These are phyloP conservation scores for Geotrichum reessii DNA, from an alignment of 1,139 yeast species.

Conservation along the genomic window DNA sequence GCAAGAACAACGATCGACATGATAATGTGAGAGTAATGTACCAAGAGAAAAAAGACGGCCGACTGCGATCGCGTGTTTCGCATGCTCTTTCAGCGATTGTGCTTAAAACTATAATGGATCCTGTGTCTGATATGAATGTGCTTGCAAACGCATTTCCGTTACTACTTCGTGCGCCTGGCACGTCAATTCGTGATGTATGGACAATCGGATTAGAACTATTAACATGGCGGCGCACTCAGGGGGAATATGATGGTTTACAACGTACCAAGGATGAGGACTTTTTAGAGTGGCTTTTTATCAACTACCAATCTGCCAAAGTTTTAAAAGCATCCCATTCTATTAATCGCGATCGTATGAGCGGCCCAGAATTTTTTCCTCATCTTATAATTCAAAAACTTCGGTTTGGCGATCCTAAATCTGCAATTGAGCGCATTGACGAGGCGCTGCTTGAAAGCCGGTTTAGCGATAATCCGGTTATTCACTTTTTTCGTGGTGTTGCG, in stretches of 20 bases:
- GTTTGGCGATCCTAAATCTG: slow-evolving; percentile 25
- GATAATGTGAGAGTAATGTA: slow-evolving; percentile 2
- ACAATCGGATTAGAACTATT: slow-evolving; percentile 42
- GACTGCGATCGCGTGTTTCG: neutral
- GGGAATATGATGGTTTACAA: slow-evolving; percentile 16
- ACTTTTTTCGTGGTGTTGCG: slow-evolving; percentile 29
- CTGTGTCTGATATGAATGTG: neutral
- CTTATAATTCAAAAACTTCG: slow-evolving; percentile 25
- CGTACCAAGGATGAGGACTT: slow-evolving; percentile 27
- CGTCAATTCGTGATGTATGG: slow-evolving; percentile 45
- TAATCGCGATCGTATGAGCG: slow-evolving; percentile 21
- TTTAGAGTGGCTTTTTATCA: slow-evolving; percentile 29
- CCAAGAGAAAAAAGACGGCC: neutral
- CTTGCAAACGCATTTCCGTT: slow-evolving; percentile 43
- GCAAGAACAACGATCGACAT: slow-evolving; percentile 1
- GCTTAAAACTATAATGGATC: neutral
- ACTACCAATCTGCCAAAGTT: slow-evolving; percentile 16
- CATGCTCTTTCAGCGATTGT: neutral
- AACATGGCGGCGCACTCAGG: slow-evolving; percentile 26
- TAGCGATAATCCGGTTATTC: slow-evolving; percentile 42
- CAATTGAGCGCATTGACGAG: slow-evolving; percentile 36
- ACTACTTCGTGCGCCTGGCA: slow-evolving; percentile 39
- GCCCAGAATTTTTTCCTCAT: slow-evolving; percentile 23
- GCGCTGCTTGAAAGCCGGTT: slow-evolving; percentile 45
- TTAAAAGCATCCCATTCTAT: neutral